Evolutionary conservation across 1,284 basidiomycete species (phyloP), one percentile per base, ranked within the genome.

Genomic region (Omphalotus olearius): DNA sequence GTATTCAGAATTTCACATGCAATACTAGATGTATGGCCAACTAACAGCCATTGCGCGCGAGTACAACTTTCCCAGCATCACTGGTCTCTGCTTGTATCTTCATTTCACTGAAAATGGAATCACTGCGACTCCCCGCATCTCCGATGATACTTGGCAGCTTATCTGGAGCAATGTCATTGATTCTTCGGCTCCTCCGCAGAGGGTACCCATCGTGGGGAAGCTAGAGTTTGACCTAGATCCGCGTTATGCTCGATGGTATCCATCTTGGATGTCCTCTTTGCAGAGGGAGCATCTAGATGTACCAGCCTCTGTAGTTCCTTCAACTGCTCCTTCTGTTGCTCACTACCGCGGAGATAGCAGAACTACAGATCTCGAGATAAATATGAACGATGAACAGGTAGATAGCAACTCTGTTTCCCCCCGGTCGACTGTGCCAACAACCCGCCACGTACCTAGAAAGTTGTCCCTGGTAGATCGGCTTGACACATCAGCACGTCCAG

Each of bases 191-290:
- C 62, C 71, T 37, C 64, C 68, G 44, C 56, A 66, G 35, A 66
- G 71, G 46, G 72, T 79, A 9, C 82, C 85, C 1, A 81, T 91
- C 56, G 72, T 75, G 51, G 88, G 86, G 13, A 80, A 77, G 45
- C 73, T 91, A 25, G 88, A 91, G 64, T 89, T 91, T 62, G 88
- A 91, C 66, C 79, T 91, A 48, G 88, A 91, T 66, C 52, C 80
- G 52, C 69, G 70, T 33, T 80, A 80, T 57, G 88, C 88, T 20
- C 74, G 81, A 26, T 91, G 88, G 88, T 88, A 82, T 60, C 69
- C 80, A 33, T 65, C 80, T 3, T 91, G 88, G 88, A 57, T 83
- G 16, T 71, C 77, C 1, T 71, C 75, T 16, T 64, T 73, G 35
- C 71, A 73, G 42, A 65, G 79, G 59, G 75, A 80, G 41, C 59